These are phyloP conservation scores for Nicotiana obtusifolia DNA, from an alignment of 257 asterid species.

Conservation along the genomic window DNA sequence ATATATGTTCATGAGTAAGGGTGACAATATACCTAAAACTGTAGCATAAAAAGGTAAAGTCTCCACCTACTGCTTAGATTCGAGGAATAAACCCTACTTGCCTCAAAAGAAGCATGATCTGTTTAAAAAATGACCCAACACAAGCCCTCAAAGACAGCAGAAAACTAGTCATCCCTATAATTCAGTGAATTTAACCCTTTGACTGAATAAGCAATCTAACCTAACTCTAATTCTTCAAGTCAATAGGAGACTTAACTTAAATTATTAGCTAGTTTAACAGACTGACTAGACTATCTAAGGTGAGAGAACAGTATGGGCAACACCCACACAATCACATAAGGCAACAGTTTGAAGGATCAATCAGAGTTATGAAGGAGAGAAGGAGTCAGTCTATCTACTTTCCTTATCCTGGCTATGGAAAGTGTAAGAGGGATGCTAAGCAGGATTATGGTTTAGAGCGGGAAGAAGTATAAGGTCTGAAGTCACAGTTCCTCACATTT, in stretches of 20 bases:
- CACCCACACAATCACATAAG: neutral
- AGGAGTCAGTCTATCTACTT: neutral
- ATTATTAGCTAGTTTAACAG: neutral
- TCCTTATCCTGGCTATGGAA: neutral
- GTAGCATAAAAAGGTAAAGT: neutral
- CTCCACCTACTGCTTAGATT: neutral
- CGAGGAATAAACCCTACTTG: neutral
- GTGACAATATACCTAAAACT: neutral
- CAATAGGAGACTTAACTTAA: neutral
- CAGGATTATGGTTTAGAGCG: neutral
- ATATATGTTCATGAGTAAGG: neutral
- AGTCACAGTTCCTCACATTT: neutral
- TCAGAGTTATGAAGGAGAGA: neutral
- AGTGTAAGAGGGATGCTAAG: neutral
- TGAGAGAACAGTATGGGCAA: neutral
- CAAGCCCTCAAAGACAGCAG: neutral
- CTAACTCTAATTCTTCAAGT: neutral
- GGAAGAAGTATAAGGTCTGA: neutral
- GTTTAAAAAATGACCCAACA: neutral
- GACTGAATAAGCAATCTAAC: neutral
- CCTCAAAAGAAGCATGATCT: neutral
- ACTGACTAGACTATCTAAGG: neutral
- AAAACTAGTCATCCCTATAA: neutral
- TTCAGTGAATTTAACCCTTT: neutral
- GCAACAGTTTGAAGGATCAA: neutral